Percentiles rank a stretch among this genome's conserved stretches.
Conservation (phyloP, 177 flowering plant genomes). For the Vitis hybrid region DNA sequence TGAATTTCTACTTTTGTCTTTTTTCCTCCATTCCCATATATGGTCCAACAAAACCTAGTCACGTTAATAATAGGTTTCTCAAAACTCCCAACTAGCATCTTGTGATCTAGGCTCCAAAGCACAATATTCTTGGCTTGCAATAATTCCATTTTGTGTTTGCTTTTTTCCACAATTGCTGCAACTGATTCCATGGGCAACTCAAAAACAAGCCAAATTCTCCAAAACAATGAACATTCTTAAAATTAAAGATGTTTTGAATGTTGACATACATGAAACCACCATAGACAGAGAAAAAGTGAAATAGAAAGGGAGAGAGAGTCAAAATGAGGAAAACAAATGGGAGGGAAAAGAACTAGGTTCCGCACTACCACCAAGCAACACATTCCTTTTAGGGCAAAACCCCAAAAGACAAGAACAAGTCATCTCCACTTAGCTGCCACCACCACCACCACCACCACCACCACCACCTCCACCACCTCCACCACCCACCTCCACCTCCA, state of each 20-base stretch:
- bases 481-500: neutral
- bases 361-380: constrained; percentile 13
- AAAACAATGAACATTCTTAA: neutral
- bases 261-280: constrained; percentile 4
- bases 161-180: too few species aligned
- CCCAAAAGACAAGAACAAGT: constrained; percentile 15
- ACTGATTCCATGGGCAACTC: too few species aligned
- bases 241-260: neutral
- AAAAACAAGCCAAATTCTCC: too few species aligned
- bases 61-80: too few species aligned
- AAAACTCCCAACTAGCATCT: too few species aligned
- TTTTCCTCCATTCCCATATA: too few species aligned
- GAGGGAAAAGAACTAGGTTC: constrained; percentile 13
- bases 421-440: constrained; percentile 13
- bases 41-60: too few species aligned
- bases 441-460: neutral
- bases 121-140: too few species aligned
- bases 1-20: too few species aligned
- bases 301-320: neutral
- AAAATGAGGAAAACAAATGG: neutral
- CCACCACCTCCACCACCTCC: neutral
- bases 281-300: neutral
- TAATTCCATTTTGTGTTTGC: too few species aligned
- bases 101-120: too few species aligned
- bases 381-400: constrained; percentile 32